Base-by-base conservation (phyloP, 495 filamentous ascomycete genomes). In the Podospora bellae-mahoneyi region DNA sequence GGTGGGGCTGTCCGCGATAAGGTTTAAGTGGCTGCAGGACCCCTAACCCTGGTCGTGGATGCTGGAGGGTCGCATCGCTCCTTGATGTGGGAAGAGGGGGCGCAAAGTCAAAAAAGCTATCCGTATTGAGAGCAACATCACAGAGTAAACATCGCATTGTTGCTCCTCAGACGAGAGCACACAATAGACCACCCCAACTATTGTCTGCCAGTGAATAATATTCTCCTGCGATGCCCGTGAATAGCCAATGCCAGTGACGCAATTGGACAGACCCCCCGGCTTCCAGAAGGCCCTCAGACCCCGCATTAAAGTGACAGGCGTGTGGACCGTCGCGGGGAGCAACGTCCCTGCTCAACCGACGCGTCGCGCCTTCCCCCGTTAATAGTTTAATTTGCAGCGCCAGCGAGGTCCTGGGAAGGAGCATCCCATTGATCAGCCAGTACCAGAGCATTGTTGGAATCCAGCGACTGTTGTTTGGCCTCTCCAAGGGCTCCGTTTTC, bases 1-100 rank as follows among this genome's bases (percentile, higher is more conserved):
- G 68, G 75, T 78, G 77, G 77, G 77, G 76, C 62, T 28, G 64
- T 4, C 7, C 34, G n/a, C 67, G 72, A 72, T 74, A 74, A 74
- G 60, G 62, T 58, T 71, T 71, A 71, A 73, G 72, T 73, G 72
- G 62, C 65, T 68, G 72, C 72, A 71, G 39, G 39, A 48, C 39
- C 39, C 39, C 62, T 64, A 68, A 64, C 65, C 65, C 66, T 64
- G 56, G 34, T 28, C 32, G 13, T 60, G 4, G n/a, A 54, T 19
- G 30, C 30, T 32, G 39, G 39, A 48, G 9, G 39, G 39, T 48
- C 39, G 13, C 39, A 48, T 48, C 1, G 39, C 4, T 48, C 13
- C 13, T 48, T 16, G 23, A 23, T 48, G 39, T 32, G 7, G 30
- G 30, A 7, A 7, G 30, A 32, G 39, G 39, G 9, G 39, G 39